phyloP scores from a whole-genome alignment of 768 basidiomycete species.

The Atractiella rhizophila region DNA sequence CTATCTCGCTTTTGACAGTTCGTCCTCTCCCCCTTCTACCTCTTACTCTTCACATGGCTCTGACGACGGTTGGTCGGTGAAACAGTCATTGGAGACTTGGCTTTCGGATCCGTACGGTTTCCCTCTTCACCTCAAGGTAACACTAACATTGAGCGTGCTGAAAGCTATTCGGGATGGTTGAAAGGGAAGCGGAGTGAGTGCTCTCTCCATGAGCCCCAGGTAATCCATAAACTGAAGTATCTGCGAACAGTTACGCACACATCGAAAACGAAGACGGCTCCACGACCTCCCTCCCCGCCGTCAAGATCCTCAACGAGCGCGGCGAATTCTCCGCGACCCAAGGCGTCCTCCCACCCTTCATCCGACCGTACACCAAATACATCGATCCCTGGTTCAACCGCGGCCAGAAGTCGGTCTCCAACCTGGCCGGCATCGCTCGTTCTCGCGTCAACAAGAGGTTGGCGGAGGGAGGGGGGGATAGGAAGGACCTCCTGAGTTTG shows the following conservation, averaged over 20 bases:
- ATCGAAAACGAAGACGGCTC: constrained; percentile 15
- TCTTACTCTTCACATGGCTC: no score
- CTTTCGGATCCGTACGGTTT: not conserved
- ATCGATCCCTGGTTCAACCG: constrained; percentile 43
- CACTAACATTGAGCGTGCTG: constrained; percentile 56
- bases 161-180: constrained; percentile 78
- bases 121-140: constrained; percentile 22
- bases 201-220: no score
- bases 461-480: constrained; percentile 32
- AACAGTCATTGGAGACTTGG: no score
- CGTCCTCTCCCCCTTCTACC: constrained; percentile 10
- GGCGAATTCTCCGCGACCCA: constrained; percentile 67
- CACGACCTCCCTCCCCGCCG: constrained; percentile 42
- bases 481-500: constrained; percentile 56
- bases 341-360: constrained; percentile 46
- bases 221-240: no score
- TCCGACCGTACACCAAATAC: constrained; percentile 23
- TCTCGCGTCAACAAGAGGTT: constrained; percentile 42
- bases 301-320: constrained; percentile 50
- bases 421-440: constrained; percentile 37
- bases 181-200: constrained; percentile 44
- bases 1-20: constrained; percentile 44
- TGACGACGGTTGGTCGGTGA: no score
- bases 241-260: no score
- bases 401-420: constrained; percentile 38